A percentile compares a stretch with the other conserved stretches of the same genome.
Evolutionary conservation across 2,329 filamentous ascomycete genomes (phyloP).

Genomic region (Neopestalotiopsis sp.): DNA sequence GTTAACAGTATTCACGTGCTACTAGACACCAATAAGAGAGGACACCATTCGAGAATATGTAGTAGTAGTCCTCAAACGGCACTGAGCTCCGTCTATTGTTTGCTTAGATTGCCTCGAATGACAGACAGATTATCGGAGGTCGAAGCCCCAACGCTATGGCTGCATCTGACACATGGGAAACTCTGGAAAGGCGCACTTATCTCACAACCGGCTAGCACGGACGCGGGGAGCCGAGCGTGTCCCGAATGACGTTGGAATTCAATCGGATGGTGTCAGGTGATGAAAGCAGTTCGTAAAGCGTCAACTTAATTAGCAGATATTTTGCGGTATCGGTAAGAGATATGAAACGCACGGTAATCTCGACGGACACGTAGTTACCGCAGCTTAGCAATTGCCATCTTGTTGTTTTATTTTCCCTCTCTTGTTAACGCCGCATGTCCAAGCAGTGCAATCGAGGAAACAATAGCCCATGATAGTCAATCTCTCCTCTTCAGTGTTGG

Average conservation of each 20-base stretch:
- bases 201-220: neutral
- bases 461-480: neutral
- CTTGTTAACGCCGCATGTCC: neutral
- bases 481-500: neutral
- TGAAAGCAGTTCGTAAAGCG: slow-evolving; percentile 4
- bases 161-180: slow-evolving; percentile 1
- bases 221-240: slow-evolving; percentile 8
- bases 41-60: neutral
- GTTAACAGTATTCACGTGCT: too few species aligned
- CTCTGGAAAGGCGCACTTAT: neutral
- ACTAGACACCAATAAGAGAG: too few species aligned
- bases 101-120: neutral
- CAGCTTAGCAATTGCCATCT: neutral
- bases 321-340: neutral
- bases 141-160: neutral
- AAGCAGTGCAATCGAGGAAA: neutral
- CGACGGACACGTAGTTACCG: neutral
- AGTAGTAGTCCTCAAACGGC: neutral
- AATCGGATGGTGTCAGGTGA: slow-evolving; percentile 14
- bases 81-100: neutral
- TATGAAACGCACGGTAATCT: neutral
- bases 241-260: slow-evolving; percentile 15
- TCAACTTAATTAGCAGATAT: slow-evolving; percentile 9
- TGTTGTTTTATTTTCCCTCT: neutral
- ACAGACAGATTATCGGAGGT: neutral